These are phyloP conservation scores for Austropuccinia psidii DNA, from an alignment of 1,284 basidiomycete genomes.

Conservation along the genomic window DNA sequence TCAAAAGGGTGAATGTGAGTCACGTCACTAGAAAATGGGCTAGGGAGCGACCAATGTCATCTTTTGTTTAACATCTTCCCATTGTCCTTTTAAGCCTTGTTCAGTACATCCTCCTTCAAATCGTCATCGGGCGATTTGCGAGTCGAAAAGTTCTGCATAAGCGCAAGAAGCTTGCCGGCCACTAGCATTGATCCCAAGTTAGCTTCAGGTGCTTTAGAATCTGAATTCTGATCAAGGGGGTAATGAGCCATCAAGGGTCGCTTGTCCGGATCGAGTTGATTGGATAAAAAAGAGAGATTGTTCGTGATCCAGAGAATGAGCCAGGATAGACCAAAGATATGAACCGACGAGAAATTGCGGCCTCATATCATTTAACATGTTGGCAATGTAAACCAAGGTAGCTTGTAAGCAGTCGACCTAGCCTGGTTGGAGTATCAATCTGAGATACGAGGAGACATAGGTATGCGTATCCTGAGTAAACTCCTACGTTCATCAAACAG, in stretches of 20 bases:
- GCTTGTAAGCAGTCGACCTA: slow-evolving; percentile 89
- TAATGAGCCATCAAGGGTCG: background rate
- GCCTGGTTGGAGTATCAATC: slow-evolving; percentile 83
- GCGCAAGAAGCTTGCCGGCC: slow-evolving; percentile 66
- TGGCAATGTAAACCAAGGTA: slow-evolving; percentile 80
- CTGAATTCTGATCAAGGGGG: slow-evolving; percentile 61
- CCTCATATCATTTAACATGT: slow-evolving; percentile 64
- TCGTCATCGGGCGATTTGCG: slow-evolving; percentile 88
- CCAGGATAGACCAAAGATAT: background rate
- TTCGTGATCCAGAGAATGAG: slow-evolving; percentile 39
- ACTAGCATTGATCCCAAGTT: slow-evolving; percentile 92
- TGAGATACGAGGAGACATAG: slow-evolving; percentile 82
- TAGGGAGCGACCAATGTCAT: slow-evolving; percentile 61
- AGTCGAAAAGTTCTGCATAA: slow-evolving; percentile 69
- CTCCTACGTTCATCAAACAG: background rate
- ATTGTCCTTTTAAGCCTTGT: slow-evolving; percentile 70
- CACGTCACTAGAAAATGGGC: background rate
- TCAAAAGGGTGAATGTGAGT: background rate
- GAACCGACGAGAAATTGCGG: background rate
- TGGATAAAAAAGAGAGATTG: slow-evolving; percentile 50
- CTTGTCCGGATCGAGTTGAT: slow-evolving; percentile 57
- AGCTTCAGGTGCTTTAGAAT: slow-evolving; percentile 66
- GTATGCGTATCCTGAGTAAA: slow-evolving; percentile 55
- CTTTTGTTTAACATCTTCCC: slow-evolving; percentile 72
- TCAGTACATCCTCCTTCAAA: slow-evolving; percentile 83